Evolutionary conservation across 805 yeast genomes (phyloP).

Genomic region (Clavispora santaluciae): DNA sequence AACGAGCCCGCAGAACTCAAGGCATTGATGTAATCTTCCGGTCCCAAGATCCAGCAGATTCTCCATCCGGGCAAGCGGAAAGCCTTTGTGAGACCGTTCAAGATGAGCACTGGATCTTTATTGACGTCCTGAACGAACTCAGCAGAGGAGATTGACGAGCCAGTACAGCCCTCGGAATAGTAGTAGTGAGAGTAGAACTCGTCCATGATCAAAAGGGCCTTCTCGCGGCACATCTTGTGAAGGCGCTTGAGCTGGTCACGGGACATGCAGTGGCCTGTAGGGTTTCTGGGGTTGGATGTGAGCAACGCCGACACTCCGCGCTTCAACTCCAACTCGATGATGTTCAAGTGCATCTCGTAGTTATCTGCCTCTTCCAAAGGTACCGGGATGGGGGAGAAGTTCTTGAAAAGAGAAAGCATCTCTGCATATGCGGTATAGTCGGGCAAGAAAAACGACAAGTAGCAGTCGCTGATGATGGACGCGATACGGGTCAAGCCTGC

Average conservation of each 20-base stretch:
- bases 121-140: constrained; percentile 50
- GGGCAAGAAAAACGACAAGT: constrained; percentile 55
- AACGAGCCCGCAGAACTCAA: constrained; percentile 56
- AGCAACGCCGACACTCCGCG: constrained; percentile 56
- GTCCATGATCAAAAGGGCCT: constrained; percentile 57
- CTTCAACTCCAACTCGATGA: constrained; percentile 46
- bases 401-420: constrained; percentile 58
- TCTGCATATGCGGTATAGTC: constrained; percentile 65
- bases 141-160: constrained; percentile 48
- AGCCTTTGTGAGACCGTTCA: constrained; percentile 58
- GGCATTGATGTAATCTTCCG: constrained; percentile 53
- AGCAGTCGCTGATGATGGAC: constrained; percentile 54
- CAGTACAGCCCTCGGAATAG: constrained; percentile 50
- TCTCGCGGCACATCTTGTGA: constrained; percentile 49
- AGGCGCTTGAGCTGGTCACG: constrained; percentile 42
- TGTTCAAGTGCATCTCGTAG: constrained; percentile 50
- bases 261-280: constrained; percentile 53
- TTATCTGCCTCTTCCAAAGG: constrained; percentile 55
- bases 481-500: constrained; percentile 62
- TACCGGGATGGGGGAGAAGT: constrained; percentile 59
- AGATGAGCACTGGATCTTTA: constrained; percentile 53
- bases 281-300: constrained; percentile 61
- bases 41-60: constrained; percentile 60
- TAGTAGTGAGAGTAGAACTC: constrained; percentile 58
- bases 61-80: constrained; percentile 64